phyloP scores from a whole-genome alignment of 2,329 filamentous ascomycete species.

The Stachybotrys elegans region DNA sequence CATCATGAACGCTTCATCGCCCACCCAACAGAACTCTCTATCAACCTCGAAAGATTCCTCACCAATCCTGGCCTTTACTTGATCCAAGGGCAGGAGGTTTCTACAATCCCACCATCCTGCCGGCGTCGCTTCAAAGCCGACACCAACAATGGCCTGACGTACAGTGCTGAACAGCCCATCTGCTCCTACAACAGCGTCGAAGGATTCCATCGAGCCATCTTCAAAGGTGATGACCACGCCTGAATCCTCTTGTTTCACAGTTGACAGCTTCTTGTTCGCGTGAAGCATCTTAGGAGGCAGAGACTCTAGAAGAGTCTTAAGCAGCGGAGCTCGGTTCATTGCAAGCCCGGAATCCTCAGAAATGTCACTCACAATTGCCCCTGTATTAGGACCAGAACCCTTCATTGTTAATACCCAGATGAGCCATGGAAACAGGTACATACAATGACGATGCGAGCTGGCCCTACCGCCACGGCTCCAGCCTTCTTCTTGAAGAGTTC shows the following conservation, averaged over 20 bases:
- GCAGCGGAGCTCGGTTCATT: background rate
- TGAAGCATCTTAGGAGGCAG: background rate
- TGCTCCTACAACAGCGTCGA: background rate
- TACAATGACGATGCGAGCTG: background rate
- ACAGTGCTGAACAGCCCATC: background rate
- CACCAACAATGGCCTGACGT: no score
- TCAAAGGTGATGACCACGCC: background rate
- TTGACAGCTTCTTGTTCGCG: background rate
- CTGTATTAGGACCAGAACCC: background rate
- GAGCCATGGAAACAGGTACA: background rate
- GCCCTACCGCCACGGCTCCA: background rate
- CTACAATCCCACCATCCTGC: background rate
- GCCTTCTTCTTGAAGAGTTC: background rate
- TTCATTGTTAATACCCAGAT: background rate
- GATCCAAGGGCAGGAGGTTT: background rate
- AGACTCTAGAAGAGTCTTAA: background rate
- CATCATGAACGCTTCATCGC: background rate
- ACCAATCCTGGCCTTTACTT: background rate
- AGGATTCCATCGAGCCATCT: background rate
- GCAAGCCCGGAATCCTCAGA: background rate
- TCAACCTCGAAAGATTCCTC: background rate
- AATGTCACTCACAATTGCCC: background rate
- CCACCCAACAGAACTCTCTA: background rate
- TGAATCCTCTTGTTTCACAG: background rate
- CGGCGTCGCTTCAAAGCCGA: background rate